Evolutionary conservation across 2,329 filamentous ascomycete genomes (phyloP), one percentile per base, ranked within the genome.

Genomic region (Westerdykella ornata): DNA sequence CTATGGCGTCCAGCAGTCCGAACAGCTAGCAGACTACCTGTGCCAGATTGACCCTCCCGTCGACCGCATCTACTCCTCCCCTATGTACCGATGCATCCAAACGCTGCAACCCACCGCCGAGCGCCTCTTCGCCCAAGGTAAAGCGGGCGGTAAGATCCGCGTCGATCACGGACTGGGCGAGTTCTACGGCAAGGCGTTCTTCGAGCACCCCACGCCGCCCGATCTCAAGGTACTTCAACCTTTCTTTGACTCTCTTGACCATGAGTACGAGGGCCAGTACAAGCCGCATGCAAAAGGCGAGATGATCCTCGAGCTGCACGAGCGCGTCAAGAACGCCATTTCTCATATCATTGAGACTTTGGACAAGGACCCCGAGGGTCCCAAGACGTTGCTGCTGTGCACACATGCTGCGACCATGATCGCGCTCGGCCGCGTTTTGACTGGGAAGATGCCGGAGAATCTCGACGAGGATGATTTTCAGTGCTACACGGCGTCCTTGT

Each of bases 361-460:
- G 44, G 88, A 96, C 59, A 59, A 63, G 5, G 74, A 79, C 37
- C 71, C 84, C 37, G 78, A 80, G n/a, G 72, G 77, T 30, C 71
- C 73, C 26, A 80, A 77, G 54, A 76, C 85, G 0, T 74, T 95
- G 17, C 66, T 96, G 31, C 74, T 98, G 30, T 95, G 87, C 67
- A 84, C 86, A 1, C 92, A 98, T 69, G 92, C 92, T 1, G 92
- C 92, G 3, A 80, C 83, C 9, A 77, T 97, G 56, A 96, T 98
- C 60, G 84, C 85, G 7, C 77, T 92, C 51, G 90, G 90, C 1
- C 77, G 92, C 31, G 81, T 80, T 1, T 70, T 98, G 53, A 96
- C 89, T 2, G 88, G 88, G 8, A 48, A 54, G 19, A 81, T 90
- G 75, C 89, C 89, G 0, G 75, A 79, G 1, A 79, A 84, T 59